Percentiles rank a stretch among this genome's conserved stretches.
phyloP scores from a whole-genome alignment of 192 early-diverging fungal species.

The Rhizophagus prolifer region DNA sequence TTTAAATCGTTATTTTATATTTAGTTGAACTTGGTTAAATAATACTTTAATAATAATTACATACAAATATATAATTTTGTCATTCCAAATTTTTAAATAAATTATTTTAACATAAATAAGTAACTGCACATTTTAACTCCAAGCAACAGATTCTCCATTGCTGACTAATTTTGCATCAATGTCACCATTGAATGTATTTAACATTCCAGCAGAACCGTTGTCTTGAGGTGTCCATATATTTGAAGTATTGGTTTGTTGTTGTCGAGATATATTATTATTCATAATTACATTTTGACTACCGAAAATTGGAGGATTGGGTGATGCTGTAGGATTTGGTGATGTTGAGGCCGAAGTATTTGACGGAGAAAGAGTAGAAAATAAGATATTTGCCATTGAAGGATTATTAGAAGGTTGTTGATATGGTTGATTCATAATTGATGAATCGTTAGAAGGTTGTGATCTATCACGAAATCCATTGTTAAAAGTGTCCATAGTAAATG shows the following conservation, averaged over 20 bases:
- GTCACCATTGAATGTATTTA: not conserved
- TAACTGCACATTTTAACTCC: not conserved
- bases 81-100: too few species aligned
- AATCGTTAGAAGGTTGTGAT: not conserved
- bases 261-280: not conserved
- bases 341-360: slow-evolving; percentile 1
- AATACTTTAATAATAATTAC: too few species aligned
- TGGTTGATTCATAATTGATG: not conserved
- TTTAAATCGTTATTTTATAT: too few species aligned
- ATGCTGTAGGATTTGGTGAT: not conserved
- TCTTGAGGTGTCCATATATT: not conserved
- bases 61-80: too few species aligned
- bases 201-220: not conserved
- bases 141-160: not conserved
- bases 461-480: not conserved
- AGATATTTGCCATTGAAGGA: not conserved
- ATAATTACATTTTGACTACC: not conserved
- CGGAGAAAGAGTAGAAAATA: slow-evolving; percentile 1
- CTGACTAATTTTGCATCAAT: not conserved
- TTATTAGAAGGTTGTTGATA: not conserved
- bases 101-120: too few species aligned
- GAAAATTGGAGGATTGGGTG: slow-evolving; percentile 4
- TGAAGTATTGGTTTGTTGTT: not conserved
- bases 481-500: slow-evolving; percentile 4
- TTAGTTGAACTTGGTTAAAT: too few species aligned